A percentile compares a stretch with the other conserved stretches of the same genome.
phyloP scores from a whole-genome alignment of 202 grass and related monocot species.

The Panicum virgatum region DNA sequence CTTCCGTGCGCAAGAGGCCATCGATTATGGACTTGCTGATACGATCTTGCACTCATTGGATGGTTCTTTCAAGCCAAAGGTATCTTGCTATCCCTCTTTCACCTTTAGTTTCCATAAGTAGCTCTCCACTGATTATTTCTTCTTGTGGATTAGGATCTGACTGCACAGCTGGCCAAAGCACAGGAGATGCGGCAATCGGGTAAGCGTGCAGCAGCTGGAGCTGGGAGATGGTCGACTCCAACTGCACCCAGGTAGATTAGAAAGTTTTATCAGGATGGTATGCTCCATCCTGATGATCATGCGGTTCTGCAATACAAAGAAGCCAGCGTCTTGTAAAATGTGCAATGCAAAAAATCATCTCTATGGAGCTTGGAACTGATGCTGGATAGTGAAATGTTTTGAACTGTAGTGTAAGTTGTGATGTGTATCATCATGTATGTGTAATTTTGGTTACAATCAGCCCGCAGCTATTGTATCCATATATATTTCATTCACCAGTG shows the following conservation, averaged over 20 bases:
- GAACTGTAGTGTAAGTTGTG: background rate
- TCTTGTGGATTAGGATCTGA: constrained; percentile 41
- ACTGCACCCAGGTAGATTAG: constrained; percentile 30
- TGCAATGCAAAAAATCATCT: background rate
- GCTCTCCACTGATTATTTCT: background rate
- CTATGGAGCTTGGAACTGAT: background rate
- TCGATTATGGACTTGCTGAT: constrained; percentile 85
- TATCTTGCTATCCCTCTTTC: background rate
- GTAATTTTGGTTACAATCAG: background rate
- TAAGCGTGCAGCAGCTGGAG: constrained; percentile 44
- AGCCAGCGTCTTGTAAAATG: background rate
- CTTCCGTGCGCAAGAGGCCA: constrained; percentile 76
- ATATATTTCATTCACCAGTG: background rate
- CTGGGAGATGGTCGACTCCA: constrained; percentile 52
- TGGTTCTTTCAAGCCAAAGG: constrained; percentile 64
- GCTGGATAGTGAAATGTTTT: background rate
- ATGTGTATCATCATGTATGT: background rate
- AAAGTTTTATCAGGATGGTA: background rate
- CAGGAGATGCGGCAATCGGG: constrained; percentile 50
- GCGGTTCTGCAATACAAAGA: constrained; percentile 5
- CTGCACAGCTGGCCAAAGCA: constrained; percentile 38
- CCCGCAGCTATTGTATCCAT: background rate
- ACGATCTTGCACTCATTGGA: constrained; percentile 62
- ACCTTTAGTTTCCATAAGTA: background rate
- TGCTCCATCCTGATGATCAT: background rate